Evolutionary conservation across 2,329 filamentous ascomycete genomes (phyloP), one percentile per base, ranked within the genome.

Genomic region (Aspergillus eucalypticola): DNA sequence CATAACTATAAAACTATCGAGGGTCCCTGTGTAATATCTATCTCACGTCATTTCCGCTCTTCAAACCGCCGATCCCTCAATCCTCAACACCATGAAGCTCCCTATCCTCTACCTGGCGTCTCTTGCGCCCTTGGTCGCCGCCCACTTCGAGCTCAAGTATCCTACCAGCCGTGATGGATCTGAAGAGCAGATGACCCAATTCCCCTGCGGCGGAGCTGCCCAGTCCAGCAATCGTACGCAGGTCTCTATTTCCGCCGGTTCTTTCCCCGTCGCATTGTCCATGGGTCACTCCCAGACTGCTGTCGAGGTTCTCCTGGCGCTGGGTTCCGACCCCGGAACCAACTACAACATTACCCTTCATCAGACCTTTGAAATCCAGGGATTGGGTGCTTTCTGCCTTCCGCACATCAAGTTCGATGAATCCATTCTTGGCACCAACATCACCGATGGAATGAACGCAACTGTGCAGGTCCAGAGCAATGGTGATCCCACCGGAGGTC

Each of bases 301-400:
- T 49, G 66, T 85, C n/a, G 79, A 82, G 60, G 77, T 86, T 38
- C 80, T 85, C 38, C 69, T 87, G 53, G 81, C 80, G 27, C 70
- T 86, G 15, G 83, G 83, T 39, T 77, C 78, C 55, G 73, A 84
- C 57, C 81, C 81, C 1, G 79, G 79, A 49, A 82, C 81, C 68
- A 86, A 85, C 74, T 92, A 88, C 82, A 91, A 89, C 80, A 82
- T 88, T 74, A 84, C 87, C 35, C 80, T 92, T 27, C 83, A 86
- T 2, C 85, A 84, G 3, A 76, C 84, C 80, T 76, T 85, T 79
- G 75, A 87, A 81, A 78, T 84, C 74, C 70, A 86, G 77, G 74
- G 89, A 70, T 75, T 84, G 17, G 88, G 89, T 50, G 81, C 82
- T 50, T 86, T 92, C 69, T 93, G 90, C 75, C 68, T 92, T 11